Percentiles rank a stretch among this genome's conserved stretches.
These are phyloP conservation scores for Madurella mycetomatis DNA, from an alignment of 2,329 filamentous ascomycete genomes.

Conservation along the genomic window DNA sequence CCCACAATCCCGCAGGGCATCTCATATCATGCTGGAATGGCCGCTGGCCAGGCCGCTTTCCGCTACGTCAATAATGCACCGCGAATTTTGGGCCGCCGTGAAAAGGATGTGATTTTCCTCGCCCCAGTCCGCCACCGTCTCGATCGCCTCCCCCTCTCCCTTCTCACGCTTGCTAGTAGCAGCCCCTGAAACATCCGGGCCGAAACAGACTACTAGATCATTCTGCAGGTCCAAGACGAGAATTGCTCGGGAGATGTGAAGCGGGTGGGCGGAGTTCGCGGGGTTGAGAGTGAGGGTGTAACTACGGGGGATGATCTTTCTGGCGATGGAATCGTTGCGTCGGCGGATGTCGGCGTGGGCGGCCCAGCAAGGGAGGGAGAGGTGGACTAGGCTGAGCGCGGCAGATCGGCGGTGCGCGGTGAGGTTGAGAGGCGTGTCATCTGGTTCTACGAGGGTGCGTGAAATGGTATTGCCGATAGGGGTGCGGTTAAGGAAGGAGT, in stretches of 20 bases:
- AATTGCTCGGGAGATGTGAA: neutral
- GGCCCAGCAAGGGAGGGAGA: constrained; percentile 15
- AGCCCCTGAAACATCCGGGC: neutral
- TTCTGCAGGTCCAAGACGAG: constrained; percentile 13
- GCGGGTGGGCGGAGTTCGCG: no score
- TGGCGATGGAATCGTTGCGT: neutral
- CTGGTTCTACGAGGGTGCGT: neutral
- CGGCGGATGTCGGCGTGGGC: constrained; percentile 15
- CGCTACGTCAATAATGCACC: constrained; percentile 9
- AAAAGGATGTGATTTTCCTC: constrained; percentile 18
- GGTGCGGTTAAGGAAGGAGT: constrained; percentile 13
- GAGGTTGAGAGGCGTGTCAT: constrained; percentile 13
- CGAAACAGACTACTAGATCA: constrained; percentile 18
- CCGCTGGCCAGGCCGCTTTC: constrained; percentile 5
- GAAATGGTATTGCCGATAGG: neutral
- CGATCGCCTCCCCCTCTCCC: neutral
- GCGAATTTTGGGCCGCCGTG: constrained; percentile 10
- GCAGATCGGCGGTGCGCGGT: constrained; percentile 15
- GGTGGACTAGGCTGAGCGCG: constrained; percentile 8
- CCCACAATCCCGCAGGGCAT: constrained; percentile 2
- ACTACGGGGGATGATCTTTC: constrained; percentile 1
- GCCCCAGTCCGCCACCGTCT: neutral
- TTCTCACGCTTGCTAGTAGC: neutral
- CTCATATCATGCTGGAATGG: constrained; percentile 6
- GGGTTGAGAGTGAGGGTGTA: no score